Base-by-base conservation (phyloP, 768 basidiomycete species). In the Mycena leptocephala region DNA sequence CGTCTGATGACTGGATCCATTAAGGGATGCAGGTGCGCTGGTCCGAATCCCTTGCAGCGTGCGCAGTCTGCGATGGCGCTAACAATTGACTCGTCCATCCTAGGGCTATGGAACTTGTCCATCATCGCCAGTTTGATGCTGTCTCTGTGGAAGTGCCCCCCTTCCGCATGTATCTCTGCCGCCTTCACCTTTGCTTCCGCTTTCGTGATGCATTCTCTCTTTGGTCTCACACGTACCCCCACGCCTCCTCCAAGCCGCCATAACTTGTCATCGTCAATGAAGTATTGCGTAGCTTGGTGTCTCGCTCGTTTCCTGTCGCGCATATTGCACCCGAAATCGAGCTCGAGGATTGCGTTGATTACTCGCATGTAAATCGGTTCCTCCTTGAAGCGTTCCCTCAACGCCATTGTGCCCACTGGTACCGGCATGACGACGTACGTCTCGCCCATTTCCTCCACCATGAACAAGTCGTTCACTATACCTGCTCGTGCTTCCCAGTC, bases 31-130 rank as follows among this genome's bases (percentile, higher is more conserved):
- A 84, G 48, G 32, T 80, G 71, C 0, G 65, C 43, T 0, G 74
- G 32, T 0, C 84, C 81, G 32, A 83, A 84, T 43, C 74, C 78
- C 46, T 82, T 81, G 75, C 83, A 85, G 16, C 67, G 55, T 0
- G 39, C 72, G 61, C 84, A 85, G 8, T 81, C 59, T 77, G 8
- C 9, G 5, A 65, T 65, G 11, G 63, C 63, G 5, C 22, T 32
- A 28, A 65, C 9, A 28, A 65, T 65, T 11, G 43, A 46, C 20
- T 20, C 43, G 43, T 65, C 63, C 9, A 65, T 28, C 26, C n/a
- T 11, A 3, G 63, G 63, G 13, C 63, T 65, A 16, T 48, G 30
- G 20, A 26, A n/a, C 18, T 30, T 6, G 35, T 65, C 63, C 28
- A 46, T 65, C 37, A 65, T 14, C 63, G 28, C 20, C 24, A 65